Evolutionary conservation across 805 yeast genomes (phyloP), one percentile per base, ranked within the genome.

Genomic region (Wickerhamiella azyma): DNA sequence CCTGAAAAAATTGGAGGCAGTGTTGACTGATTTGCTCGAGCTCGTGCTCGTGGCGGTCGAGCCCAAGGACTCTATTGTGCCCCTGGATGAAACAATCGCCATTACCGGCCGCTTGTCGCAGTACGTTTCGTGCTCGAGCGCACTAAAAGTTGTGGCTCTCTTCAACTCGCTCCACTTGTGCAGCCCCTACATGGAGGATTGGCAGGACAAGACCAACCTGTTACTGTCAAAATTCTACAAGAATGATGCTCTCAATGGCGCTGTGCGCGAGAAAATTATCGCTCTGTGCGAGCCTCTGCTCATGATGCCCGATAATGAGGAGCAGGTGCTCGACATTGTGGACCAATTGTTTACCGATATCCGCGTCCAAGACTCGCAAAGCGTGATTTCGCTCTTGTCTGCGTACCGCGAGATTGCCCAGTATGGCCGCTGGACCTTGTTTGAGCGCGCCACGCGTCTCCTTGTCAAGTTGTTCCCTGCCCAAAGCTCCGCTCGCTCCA

Each of bases 101-200:
- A 49, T 48, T 6, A 44, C 55, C 37, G 21, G 51, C 5, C 50
- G 47, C n/a, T 29, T 53, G 1, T 40, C 70, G 14, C 60, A 58
- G 2, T 58, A 59, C 42, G 51, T 76, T 24, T 61, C 69, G 9
- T 61, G 63, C 1, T 61, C 59, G 3, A 62, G 64, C 9, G 66
- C 71, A n/a, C 52, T 59, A 5, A 67, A 65, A 43, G 68, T 81
- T 2, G 57, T 81, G 24, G 59, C 65, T 2, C 70, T 64, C 52
- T 78, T 75, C 56, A 60, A 63, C 3, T 64, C 66, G 10, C 73
- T 74, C 44, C 68, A 71, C 45, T 55, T 70, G 26, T 80, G 88
- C 55, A 67, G 77, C 2, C 72, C 76, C 9, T 57, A 77, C 5
- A 60, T 71, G 26, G 64, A 70, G 0, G 59, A 66, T 8, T 80